A percentile compares a stretch with the other conserved stretches of the same genome.
Conservation (phyloP, 176 grass and related monocot genomes). For the Bromus sterilis region DNA sequence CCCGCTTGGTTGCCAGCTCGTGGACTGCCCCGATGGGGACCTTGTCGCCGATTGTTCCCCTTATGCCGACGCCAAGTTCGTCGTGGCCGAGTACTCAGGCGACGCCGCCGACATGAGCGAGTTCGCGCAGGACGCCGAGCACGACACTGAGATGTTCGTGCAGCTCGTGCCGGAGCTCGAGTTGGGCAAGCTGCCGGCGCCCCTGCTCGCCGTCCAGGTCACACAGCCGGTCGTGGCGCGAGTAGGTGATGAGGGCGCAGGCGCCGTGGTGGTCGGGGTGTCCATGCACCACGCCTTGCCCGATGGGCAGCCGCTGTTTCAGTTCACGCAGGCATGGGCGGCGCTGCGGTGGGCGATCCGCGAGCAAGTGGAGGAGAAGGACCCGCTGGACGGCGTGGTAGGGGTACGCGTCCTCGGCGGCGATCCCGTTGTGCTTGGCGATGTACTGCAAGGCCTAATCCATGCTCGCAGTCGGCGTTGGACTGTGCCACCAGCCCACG, state of each 20-base stretch:
- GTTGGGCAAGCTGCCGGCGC: not conserved
- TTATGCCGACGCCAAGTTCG: too few species aligned
- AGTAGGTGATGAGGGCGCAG: too few species aligned
- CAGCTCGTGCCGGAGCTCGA: not conserved
- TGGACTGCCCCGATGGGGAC: too few species aligned
- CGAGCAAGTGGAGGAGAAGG: too few species aligned
- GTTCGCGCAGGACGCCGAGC: not conserved
- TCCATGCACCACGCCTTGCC: too few species aligned
- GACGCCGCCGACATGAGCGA: not conserved
- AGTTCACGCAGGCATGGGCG: too few species aligned
- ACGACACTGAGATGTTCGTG: not conserved
- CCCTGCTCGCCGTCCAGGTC: too few species aligned
- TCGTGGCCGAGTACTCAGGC: too few species aligned
- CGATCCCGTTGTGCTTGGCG: conserved; percentile 28
- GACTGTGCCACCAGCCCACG: conserved; percentile 39
- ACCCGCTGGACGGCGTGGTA: conserved; percentile 24
- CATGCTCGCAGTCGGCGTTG: conserved; percentile 48
- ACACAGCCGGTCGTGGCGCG: not conserved
- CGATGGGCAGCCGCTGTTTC: too few species aligned
- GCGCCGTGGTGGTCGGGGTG: too few species aligned
- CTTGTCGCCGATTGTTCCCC: too few species aligned
- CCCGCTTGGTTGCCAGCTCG: too few species aligned
- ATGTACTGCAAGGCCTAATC: conserved; percentile 60
- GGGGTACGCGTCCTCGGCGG: conserved; percentile 24
- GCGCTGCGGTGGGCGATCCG: not conserved